A percentile compares a stretch with the other conserved stretches of the same genome.
These are phyloP conservation scores for Entomortierella beljakovae DNA, from an alignment of 192 early-diverging fungal genomes.

Conservation along the genomic window DNA sequence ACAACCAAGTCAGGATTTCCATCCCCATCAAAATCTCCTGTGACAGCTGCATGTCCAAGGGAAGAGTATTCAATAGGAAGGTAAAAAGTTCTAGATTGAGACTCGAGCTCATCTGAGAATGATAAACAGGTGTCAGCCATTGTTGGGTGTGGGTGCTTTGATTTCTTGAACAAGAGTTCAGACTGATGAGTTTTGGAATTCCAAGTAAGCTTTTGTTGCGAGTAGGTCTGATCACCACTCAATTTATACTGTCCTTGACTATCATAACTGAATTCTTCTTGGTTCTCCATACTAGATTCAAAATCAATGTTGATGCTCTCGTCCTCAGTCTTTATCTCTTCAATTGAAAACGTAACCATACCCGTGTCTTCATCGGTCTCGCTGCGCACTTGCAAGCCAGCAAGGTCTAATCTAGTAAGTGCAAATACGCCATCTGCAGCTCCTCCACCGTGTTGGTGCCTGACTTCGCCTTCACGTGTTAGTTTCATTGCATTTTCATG, in stretches of 20 bases:
- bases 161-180: not conserved
- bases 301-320: not conserved
- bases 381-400: constrained; percentile 10
- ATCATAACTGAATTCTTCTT: no score
- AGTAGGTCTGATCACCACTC: not conserved
- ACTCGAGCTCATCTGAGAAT: constrained; percentile 29
- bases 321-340: not conserved
- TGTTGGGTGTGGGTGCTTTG: not conserved
- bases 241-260: not conserved
- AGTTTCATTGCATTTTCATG: not conserved
- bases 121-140: constrained; percentile 11
- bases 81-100: constrained; percentile 36
- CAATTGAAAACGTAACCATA: constrained; percentile 34
- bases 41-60: constrained; percentile 71
- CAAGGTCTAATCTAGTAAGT: constrained; percentile 4
- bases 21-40: constrained; percentile 80
- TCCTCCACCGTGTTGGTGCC: constrained; percentile 9
- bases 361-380: constrained; percentile 11
- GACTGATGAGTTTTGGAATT: not conserved
- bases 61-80: constrained; percentile 66
- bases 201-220: constrained; percentile 5
- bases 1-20: constrained; percentile 70
- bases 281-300: no score
- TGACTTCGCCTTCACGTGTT: constrained; percentile 5
- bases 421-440: constrained; percentile 11